Evolutionary conservation across 108 stramenopile genomes (phyloP), one percentile per base, ranked within the genome.

Genomic region (Asterionellopsis glacialis): DNA sequence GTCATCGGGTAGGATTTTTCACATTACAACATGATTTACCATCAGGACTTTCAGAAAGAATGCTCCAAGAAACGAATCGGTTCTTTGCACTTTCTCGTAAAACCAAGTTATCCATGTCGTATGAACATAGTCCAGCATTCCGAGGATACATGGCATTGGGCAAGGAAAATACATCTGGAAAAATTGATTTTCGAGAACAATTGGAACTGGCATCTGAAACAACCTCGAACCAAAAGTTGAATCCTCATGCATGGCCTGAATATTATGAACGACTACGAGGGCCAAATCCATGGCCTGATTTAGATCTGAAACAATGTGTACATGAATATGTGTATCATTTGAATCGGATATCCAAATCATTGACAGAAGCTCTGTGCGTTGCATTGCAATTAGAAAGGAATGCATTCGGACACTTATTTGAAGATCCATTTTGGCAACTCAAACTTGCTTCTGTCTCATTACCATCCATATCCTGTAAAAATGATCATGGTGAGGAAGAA

Each of bases 141-240:
- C 70, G 82, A 44, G 86, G 86, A 14, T 87, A 83, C 68, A 87
- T 87, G 86, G 63, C 65, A 6, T 24, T 87, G 57, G 86, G 86
- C 1, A 68, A 79, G 38, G 82, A 87, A 67, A 87, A 87, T 63
- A 87, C 86, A 18, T 75, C 73, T 38, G 86, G 86, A 26, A 69
- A 60, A 44, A 55, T 77, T 14, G 86, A 87, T 64, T 61, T 42
- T 13, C 54, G 86, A 57, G 86, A 87, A 45, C 86, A 87, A 58
- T 63, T 87, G 42, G 86, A 87, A 53, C 80, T 77, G 7, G 33
- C 33, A 33, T 33, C 33, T 33, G 33, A 33, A 33, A 33, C 33
- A 33, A 33, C 33, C 33, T 33, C 7, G 33, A 7, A 33, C 5
- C 5, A 62, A 13, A 28, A 28, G 18, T 0, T n/a, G 21, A 15